Evolutionary conservation across 2,329 filamentous ascomycete species (phyloP).

Genomic region (Cordyceps fumosorosea): DNA sequence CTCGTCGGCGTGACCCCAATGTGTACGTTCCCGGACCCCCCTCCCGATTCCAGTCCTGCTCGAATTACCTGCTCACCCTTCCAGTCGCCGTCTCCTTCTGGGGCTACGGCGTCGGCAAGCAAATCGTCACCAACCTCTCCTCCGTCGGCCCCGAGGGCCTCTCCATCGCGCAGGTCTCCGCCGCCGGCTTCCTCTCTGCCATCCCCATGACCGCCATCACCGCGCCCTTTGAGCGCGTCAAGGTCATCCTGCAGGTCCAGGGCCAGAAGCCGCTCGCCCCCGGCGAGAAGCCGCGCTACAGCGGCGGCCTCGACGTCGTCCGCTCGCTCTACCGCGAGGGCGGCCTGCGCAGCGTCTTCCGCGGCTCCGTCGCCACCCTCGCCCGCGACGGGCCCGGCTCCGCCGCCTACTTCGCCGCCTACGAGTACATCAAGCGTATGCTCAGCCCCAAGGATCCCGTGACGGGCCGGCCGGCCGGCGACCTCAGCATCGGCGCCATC

Average conservation of each 20-base stretch:
- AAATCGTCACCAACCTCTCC: conserved; percentile 66
- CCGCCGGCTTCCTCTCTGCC: conserved; percentile 94
- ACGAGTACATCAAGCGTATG: conserved; percentile 87
- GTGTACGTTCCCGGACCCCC: conserved; percentile 60
- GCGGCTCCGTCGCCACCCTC: conserved; percentile 82
- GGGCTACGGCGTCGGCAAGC: conserved; percentile 95
- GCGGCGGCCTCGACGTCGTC: conserved; percentile 81
- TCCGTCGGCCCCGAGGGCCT: conserved; percentile 63
- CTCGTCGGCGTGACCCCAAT: conserved; percentile 95
- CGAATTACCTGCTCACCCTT: neutral
- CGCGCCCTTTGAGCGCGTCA: conserved; percentile 97
- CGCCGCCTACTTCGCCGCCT: conserved; percentile 94
- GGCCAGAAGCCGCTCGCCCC: conserved; percentile 83
- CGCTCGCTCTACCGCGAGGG: conserved; percentile 88
- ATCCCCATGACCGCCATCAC: conserved; percentile 97
- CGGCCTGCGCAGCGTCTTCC: conserved; percentile 85
- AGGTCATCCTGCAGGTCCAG: conserved; percentile 96
- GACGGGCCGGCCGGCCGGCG: conserved; percentile 64
- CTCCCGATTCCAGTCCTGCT: neutral
- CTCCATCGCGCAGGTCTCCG: conserved; percentile 79
- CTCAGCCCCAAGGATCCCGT: conserved; percentile 76
- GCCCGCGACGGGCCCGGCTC: conserved; percentile 89
- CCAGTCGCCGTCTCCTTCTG: conserved; percentile 64
- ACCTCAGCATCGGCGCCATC: conserved; percentile 75
- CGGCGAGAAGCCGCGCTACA: conserved; percentile 89